Percentiles rank a stretch among this genome's conserved stretches.
Evolutionary conservation across 2,329 filamentous ascomycete genomes (phyloP).

Genomic region (Penicillium sp.): DNA sequence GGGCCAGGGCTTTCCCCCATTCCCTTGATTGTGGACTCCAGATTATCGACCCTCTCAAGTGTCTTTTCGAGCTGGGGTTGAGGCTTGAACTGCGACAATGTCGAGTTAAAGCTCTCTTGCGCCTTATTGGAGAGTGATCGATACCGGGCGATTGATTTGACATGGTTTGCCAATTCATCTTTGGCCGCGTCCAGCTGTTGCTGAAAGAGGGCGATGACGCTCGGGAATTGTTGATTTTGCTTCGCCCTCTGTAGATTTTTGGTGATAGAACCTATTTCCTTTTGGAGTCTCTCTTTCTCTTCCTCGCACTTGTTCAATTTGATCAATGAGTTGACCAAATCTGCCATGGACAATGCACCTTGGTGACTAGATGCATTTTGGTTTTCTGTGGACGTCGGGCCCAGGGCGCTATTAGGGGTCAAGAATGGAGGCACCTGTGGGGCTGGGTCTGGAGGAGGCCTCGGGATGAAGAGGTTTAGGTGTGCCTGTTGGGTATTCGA

Average conservation of each 20-base stretch:
- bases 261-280: slow-evolving; percentile 34
- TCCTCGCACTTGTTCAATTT: slow-evolving; percentile 21
- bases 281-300: slow-evolving; percentile 26
- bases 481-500: background rate
- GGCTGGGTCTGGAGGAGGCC: background rate
- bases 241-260: slow-evolving; percentile 34
- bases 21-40: slow-evolving; percentile 17
- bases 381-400: background rate
- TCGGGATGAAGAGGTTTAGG: background rate
- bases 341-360: background rate
- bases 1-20: background rate
- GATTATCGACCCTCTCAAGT: slow-evolving; percentile 12
- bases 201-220: slow-evolving; percentile 22
- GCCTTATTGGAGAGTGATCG: background rate
- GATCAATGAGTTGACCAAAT: slow-evolving; percentile 2
- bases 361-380: background rate
- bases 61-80: background rate
- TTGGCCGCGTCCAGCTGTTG: slow-evolving; percentile 10
- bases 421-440: background rate
- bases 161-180: slow-evolving; percentile 1
- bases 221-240: slow-evolving; percentile 22
- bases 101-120: background rate
- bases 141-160: background rate
- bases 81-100: background rate
- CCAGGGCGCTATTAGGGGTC: background rate